Conservation (phyloP, 1,284 basidiomycete species). For the Irpex sp. region DNA sequence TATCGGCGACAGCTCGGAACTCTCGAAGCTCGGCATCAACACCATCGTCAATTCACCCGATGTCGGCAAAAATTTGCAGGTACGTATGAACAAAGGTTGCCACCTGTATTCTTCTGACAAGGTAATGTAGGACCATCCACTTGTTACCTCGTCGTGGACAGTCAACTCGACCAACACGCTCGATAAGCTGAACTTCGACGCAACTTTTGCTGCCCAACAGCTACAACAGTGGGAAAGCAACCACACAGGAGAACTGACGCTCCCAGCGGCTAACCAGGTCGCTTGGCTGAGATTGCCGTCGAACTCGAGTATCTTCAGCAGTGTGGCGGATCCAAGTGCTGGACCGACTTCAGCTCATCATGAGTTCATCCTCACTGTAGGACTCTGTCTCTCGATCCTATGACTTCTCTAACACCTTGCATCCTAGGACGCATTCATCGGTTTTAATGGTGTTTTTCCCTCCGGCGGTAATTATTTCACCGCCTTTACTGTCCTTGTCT, state of each 20-base stretch:
- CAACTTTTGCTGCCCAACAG: conserved; percentile 8
- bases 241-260: conserved; percentile 5
- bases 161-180: conserved; percentile 19
- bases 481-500: conserved; percentile 18
- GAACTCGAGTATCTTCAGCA: conserved; percentile 12
- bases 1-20: conserved; percentile 32
- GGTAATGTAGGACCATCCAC: conserved; percentile 24
- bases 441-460: conserved; percentile 11
- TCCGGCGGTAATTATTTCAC: conserved; percentile 20
- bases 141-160: conserved; percentile 14
- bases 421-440: conserved; percentile 10
- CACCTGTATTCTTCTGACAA: not conserved
- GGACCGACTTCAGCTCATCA: conserved; percentile 26
- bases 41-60: conserved; percentile 29
- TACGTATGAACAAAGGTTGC: not conserved
- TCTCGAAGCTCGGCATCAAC: conserved; percentile 28
- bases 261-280: conserved; percentile 16
- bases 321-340: conserved; percentile 15
- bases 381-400: not conserved
- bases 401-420: not conserved
- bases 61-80: conserved; percentile 38
- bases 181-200: conserved; percentile 14
- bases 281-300: conserved; percentile 17
- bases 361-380: conserved; percentile 24
- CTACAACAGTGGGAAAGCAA: conserved; percentile 14